phyloP scores from a whole-genome alignment of 306 rosid species.

The Abrus pulchellus region DNA sequence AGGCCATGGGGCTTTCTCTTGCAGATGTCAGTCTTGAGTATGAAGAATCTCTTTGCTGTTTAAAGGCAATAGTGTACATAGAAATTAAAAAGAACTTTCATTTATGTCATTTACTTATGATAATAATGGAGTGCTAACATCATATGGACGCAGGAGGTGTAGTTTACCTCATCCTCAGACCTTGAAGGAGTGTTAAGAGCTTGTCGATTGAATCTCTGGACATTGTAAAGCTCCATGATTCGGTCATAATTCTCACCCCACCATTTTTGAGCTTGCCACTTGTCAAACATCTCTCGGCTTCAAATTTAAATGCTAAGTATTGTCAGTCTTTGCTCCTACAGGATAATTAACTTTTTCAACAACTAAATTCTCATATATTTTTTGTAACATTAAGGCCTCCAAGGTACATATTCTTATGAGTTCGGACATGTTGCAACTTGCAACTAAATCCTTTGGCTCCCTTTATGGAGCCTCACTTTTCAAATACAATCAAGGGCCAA shows the following conservation, averaged over 20 bases:
- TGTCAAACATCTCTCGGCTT: conserved; percentile 93
- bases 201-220: conserved; percentile 79
- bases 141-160: neutral
- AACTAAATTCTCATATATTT: conserved; percentile 30
- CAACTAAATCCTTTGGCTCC: neutral
- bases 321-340: conserved; percentile 49
- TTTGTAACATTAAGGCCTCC: conserved; percentile 28
- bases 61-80: conserved; percentile 22
- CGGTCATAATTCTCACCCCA: conserved; percentile 97
- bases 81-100: neutral
- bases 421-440: conserved; percentile 2
- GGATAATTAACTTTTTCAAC: conserved; percentile 38
- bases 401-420: neutral
- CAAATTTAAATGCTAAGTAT: conserved; percentile 49
- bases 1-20: conserved; percentile 39
- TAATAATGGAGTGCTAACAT: neutral
- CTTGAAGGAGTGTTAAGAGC: conserved; percentile 78
- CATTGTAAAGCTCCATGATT: conserved; percentile 91
- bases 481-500: conserved; percentile 4
- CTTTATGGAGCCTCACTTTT: neutral
- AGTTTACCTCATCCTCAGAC: conserved; percentile 86
- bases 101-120: neutral
- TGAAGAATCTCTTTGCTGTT: conserved; percentile 76
- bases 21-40: conserved; percentile 44
- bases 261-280: conserved; percentile 93